Base-by-base conservation (phyloP, 1,284 basidiomycete genomes). In the Hemileia vastatrix region DNA sequence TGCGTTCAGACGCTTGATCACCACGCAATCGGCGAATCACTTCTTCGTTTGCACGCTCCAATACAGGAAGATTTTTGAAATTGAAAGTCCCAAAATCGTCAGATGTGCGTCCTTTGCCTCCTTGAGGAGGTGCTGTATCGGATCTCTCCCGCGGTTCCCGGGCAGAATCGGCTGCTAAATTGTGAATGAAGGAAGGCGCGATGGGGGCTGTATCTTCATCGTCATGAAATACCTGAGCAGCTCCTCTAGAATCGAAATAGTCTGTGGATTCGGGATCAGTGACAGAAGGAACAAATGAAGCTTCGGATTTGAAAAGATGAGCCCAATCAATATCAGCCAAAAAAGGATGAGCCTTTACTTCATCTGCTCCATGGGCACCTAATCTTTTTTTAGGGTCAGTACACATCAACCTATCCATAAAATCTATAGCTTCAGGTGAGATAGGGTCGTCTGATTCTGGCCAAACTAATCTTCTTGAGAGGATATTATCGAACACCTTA, bases 11-110 rank as follows among this genome's bases (percentile, higher is more conserved):
- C 65, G 66, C 51, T 44, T 77, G 78, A 59, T 81, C 80, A 33
- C 74, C 74, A 8, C 78, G 75, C 75, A 98, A 82, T 78, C 95
- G 94, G 63, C 90, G 85, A 71, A 99, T 95, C 68, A 98, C 86
- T 75, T 98, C 93, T 77, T 99, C 95, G 76, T 99, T 99, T 21
- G 91, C 92, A 77, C 97, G 92, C 79, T 98, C 98, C 74, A 98
- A 80, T 8, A 97, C 85, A 0, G 92, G 91, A 52, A 97, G 77
- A 72, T 99, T 99, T 81, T 97, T 97, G 83, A 93, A 99, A 76
- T 86, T 92, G 79, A 99, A 99, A 0, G 91, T 86, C 31, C 95
- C 95, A 77, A 98, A 99, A 71, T 97, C 94, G 69, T 94, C 90
- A 70, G 82, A 81, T 13, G 81, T 80, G 32, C 55, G 60, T 8